A percentile compares a stretch with the other conserved stretches of the same genome.
These are phyloP conservation scores for Linaria vulgaris DNA, from an alignment of 257 asterid species.

Conservation along the genomic window DNA sequence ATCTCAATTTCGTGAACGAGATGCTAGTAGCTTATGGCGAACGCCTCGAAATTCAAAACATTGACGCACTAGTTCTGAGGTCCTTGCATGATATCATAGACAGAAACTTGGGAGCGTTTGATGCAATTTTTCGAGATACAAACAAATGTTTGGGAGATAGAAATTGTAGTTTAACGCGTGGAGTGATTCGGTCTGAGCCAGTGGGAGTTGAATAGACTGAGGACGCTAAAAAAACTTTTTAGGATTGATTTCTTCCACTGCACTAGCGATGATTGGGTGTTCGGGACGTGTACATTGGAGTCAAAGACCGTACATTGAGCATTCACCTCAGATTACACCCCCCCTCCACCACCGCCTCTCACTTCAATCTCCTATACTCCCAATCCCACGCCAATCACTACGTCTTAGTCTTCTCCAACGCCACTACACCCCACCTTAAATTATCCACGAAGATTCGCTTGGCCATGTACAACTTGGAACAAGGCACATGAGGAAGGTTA, in stretches of 20 bases:
- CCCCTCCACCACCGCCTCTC: constrained; percentile 31
- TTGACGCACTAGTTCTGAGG: too few species aligned
- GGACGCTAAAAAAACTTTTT: too few species aligned
- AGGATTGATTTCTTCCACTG: constrained; percentile 84
- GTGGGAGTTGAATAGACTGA: too few species aligned
- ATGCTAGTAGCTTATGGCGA: too few species aligned
- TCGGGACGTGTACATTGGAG: constrained; percentile 53
- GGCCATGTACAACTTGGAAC: constrained; percentile 66
- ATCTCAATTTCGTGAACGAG: too few species aligned
- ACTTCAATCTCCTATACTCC: constrained; percentile 33
- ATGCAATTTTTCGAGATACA: too few species aligned
- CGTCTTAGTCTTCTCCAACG: constrained; percentile 71
- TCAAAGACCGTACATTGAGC: constrained; percentile 50
- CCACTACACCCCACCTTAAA: constrained; percentile 52
- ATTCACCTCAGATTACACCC: constrained; percentile 53
- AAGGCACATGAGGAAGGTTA: constrained; percentile 44
- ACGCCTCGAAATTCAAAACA: too few species aligned
- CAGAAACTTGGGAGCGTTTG: too few species aligned
- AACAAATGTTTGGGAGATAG: too few species aligned
- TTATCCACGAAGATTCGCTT: constrained; percentile 69
- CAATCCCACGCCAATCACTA: constrained; percentile 62
- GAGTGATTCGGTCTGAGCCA: too few species aligned
- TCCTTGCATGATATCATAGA: too few species aligned
- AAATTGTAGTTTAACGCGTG: too few species aligned
- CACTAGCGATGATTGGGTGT: constrained; percentile 65